These are phyloP conservation scores for Oryza glumipatula DNA, from an alignment of 176 grass and related monocot species.

Conservation along the genomic window DNA sequence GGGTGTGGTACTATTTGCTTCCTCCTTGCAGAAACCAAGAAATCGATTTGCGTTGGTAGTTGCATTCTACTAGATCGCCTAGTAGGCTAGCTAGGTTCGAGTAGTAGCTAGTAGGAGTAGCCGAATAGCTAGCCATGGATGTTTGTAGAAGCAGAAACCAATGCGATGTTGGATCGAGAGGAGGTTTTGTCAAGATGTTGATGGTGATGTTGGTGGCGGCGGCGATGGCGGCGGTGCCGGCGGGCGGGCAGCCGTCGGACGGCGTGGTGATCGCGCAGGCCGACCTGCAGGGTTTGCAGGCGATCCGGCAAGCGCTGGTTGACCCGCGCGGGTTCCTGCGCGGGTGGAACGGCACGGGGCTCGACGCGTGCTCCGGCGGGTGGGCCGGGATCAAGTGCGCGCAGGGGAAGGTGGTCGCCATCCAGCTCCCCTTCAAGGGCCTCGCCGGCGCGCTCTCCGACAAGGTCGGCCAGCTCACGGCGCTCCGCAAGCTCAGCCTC, in stretches of 20 bases:
- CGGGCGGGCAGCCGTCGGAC: constrained; percentile 28
- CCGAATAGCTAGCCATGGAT: constrained; percentile 25
- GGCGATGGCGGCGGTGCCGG: constrained; percentile 2
- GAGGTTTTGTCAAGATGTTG: background rate
- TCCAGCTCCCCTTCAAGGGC: constrained; percentile 85
- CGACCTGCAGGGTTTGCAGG: constrained; percentile 85
- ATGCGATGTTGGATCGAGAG: background rate
- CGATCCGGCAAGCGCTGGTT: constrained; percentile 61
- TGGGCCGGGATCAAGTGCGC: constrained; percentile 91
- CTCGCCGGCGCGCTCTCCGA: constrained; percentile 72
- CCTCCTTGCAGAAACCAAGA: constrained; percentile 39
- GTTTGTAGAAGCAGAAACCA: background rate
- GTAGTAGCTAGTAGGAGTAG: constrained; percentile 20
- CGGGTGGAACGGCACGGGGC: constrained; percentile 91
- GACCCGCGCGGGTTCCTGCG: constrained; percentile 70
- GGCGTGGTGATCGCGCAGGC: constrained; percentile 75
- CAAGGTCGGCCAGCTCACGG: constrained; percentile 79
- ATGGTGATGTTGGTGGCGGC: background rate
- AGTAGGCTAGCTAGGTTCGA: constrained; percentile 24
- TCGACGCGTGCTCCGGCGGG: constrained; percentile 81
- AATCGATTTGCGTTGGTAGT: background rate
- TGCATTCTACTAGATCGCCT: background rate
- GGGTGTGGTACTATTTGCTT: constrained; percentile 23
- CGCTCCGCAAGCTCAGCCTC: constrained; percentile 77
- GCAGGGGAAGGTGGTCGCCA: constrained; percentile 72